Percentiles rank a stretch among this genome's conserved stretches.
These are phyloP conservation scores for Penicillium macrosclerotiorum DNA, from an alignment of 495 filamentous ascomycete species.

Conservation along the genomic window DNA sequence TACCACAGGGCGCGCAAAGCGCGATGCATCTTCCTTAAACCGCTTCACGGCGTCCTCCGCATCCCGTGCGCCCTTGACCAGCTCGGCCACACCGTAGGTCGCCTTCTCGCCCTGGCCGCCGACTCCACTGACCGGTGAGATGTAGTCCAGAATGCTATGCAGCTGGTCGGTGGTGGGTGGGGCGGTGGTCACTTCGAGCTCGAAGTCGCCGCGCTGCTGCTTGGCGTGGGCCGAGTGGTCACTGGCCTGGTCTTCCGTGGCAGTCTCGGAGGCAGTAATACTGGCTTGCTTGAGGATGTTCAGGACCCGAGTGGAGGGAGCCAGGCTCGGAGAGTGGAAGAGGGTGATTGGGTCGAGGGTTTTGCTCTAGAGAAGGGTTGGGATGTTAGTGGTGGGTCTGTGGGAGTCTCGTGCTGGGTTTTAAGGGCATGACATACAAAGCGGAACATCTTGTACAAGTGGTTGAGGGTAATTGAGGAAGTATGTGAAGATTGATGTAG, in stretches of 20 bases:
- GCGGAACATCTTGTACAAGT: constrained; percentile 38
- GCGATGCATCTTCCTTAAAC: constrained; percentile 58
- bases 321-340: constrained; percentile 76
- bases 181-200: constrained; percentile 80
- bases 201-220: constrained; percentile 64
- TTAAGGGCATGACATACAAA: constrained; percentile 30
- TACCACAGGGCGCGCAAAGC: constrained; percentile 72
- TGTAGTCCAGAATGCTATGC: constrained; percentile 81
- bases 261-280: constrained; percentile 53
- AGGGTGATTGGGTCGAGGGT: constrained; percentile 89
- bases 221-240: constrained; percentile 56
- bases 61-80: constrained; percentile 70
- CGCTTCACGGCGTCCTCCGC: constrained; percentile 73
- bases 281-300: constrained; percentile 74
- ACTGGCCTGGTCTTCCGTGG: constrained; percentile 66
- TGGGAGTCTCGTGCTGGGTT: constrained; percentile 1
- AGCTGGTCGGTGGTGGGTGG: constrained; percentile 83
- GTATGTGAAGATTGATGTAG: background rate
- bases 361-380: constrained; percentile 56
- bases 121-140: constrained; percentile 51
- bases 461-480: background rate
- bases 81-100: constrained; percentile 37
- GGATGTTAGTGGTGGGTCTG: constrained; percentile 7
- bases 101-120: constrained; percentile 24
- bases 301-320: constrained; percentile 63